Percentiles rank a stretch among this genome's conserved stretches.
Evolutionary conservation across 2,329 filamentous ascomycete species (phyloP).

Genomic region (Metarhizium brunneum): DNA sequence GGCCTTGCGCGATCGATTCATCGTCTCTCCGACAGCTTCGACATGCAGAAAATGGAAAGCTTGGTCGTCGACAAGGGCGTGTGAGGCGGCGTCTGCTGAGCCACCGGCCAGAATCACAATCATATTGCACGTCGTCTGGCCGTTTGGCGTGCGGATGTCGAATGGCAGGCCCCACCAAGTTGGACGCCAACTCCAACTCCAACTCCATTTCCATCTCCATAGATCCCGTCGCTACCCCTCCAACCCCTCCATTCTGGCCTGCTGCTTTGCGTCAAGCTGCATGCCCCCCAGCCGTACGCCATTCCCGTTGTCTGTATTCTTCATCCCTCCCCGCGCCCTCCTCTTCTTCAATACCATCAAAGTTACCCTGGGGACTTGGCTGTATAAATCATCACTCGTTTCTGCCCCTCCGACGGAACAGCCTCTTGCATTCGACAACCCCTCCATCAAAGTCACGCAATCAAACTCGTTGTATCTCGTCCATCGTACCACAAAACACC

Average conservation of each 20-base stretch:
- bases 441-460: background rate
- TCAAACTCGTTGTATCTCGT: background rate
- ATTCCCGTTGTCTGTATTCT: background rate
- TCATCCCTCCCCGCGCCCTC: background rate
- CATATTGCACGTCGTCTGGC: no score
- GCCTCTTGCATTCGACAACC: background rate
- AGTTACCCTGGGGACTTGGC: background rate
- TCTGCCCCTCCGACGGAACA: background rate
- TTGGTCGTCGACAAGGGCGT: no score
- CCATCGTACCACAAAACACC: slow-evolving; percentile 3
- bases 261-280: background rate
- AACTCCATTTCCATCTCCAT: background rate
- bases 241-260: background rate
- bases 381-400: background rate
- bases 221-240: background rate
- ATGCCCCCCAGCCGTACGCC: background rate
- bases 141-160: no score
- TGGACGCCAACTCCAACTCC: no score
- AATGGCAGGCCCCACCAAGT: no score
- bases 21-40: no score
- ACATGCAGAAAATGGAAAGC: no score
- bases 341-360: background rate
- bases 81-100: no score
- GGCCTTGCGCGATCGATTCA: no score
- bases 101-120: no score